Percentiles rank a stretch among this genome's conserved stretches.
Conservation (phyloP, 345 rosid species). For the Nephelium lappaceum region DNA sequence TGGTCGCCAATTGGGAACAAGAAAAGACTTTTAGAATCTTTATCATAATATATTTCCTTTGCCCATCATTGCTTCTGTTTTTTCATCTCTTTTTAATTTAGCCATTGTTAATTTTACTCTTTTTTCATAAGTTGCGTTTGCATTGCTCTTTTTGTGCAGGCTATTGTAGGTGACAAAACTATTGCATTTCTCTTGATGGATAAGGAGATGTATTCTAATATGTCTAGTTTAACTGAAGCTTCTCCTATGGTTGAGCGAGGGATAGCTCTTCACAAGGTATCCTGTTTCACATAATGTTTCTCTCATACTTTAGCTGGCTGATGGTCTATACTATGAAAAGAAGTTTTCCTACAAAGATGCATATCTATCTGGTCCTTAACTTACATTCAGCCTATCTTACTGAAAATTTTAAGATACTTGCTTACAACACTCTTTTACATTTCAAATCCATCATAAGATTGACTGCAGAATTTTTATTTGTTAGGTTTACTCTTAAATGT, state of each 20-base stretch:
- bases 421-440: neutral
- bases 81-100: neutral
- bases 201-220: slow-evolving; percentile 71
- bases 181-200: slow-evolving; percentile 74
- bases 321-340: neutral
- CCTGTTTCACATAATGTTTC: slow-evolving; percentile 8
- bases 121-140: slow-evolving; percentile 16
- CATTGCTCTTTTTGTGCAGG: slow-evolving; percentile 40
- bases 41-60: slow-evolving; percentile 6
- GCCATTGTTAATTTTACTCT: neutral
- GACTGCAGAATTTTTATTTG: neutral
- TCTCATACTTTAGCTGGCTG: neutral
- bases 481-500: slow-evolving; percentile 13
- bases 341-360: neutral
- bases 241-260: slow-evolving; percentile 65
- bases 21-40: slow-evolving; percentile 8
- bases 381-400: neutral
- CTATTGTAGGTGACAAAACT: slow-evolving; percentile 84
- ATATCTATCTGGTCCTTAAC: neutral
- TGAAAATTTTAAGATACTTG: slow-evolving; percentile 5
- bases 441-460: neutral
- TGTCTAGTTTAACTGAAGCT: slow-evolving; percentile 66
- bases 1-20: neutral
- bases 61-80: neutral
- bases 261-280: slow-evolving; percentile 76